phyloP scores from a whole-genome alignment of 257 asterid species.

The Nicotiana undulata region DNA sequence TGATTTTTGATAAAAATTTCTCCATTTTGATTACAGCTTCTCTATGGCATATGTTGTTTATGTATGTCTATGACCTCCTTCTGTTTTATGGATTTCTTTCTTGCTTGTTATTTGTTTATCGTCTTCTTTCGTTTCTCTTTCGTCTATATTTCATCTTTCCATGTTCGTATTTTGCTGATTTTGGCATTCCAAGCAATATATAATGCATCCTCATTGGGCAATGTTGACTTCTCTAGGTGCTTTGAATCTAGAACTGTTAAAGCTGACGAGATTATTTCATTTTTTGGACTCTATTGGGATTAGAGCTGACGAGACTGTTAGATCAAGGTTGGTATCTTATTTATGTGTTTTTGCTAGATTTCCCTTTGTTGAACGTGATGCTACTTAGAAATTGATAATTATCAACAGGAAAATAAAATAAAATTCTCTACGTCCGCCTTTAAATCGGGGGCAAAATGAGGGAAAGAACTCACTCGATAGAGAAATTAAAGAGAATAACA shows the following conservation, averaged over 20 bases:
- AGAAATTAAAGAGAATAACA: not conserved
- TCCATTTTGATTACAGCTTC: too few species aligned
- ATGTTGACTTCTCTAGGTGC: conserved; percentile 90
- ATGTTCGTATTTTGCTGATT: too few species aligned
- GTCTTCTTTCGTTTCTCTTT: too few species aligned
- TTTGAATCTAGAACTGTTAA: conserved; percentile 51
- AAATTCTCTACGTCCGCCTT: not conserved
- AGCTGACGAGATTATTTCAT: too few species aligned
- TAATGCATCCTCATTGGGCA: conserved; percentile 84
- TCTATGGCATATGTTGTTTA: too few species aligned
- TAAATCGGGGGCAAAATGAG: not conserved
- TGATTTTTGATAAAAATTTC: too few species aligned
- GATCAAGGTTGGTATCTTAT: conserved; percentile 47
- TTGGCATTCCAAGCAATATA: not conserved
- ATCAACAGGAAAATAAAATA: not conserved
- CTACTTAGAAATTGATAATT: not conserved
- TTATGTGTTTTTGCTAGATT: not conserved
- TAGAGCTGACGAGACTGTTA: too few species aligned
- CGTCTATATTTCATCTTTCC: too few species aligned
- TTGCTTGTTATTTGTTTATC: too few species aligned
- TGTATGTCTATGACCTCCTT: too few species aligned
- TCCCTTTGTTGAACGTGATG: not conserved
- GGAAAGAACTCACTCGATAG: not conserved
- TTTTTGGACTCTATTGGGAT: too few species aligned
- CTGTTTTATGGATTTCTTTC: too few species aligned